These are phyloP conservation scores for Penicillium lagena DNA, from an alignment of 495 filamentous ascomycete species.

Conservation along the genomic window DNA sequence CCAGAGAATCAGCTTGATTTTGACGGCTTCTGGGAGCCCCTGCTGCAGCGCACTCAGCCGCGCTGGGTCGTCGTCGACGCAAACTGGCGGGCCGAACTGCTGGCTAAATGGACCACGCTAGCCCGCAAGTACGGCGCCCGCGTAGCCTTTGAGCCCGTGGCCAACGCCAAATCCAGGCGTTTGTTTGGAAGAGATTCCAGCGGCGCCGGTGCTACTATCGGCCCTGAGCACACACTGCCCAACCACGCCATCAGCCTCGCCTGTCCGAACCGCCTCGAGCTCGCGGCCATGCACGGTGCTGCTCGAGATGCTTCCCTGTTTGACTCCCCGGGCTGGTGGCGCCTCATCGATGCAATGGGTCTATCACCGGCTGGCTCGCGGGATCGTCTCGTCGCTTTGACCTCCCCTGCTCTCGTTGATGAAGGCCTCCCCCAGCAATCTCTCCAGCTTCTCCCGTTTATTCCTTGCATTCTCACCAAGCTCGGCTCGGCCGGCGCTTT, in stretches of 20 bases:
- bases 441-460: conserved; percentile 81
- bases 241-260: conserved; percentile 57
- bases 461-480: conserved; percentile 79
- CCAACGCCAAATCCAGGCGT: conserved; percentile 62
- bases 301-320: conserved; percentile 61
- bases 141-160: conserved; percentile 91
- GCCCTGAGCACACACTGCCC: conserved; percentile 46
- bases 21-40: conserved; percentile 52
- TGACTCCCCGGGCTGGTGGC: conserved; percentile 64
- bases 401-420: conserved; percentile 58
- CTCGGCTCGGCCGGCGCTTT: conserved; percentile 76
- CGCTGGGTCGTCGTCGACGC: conserved; percentile 75
- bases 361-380: conserved; percentile 51
- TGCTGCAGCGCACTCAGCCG: conserved; percentile 49
- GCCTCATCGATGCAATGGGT: conserved; percentile 66
- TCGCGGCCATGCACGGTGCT: conserved; percentile 63
- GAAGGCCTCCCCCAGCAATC: conserved; percentile 74
- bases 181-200: conserved; percentile 47
- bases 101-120: conserved; percentile 56
- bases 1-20: conserved; percentile 33
- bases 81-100: conserved; percentile 64
- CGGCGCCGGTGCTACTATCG: conserved; percentile 19
- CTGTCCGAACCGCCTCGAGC: conserved; percentile 78
- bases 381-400: conserved; percentile 57
- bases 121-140: conserved; percentile 46